Base-by-base conservation (phyloP, 495 filamentous ascomycete genomes). In the Penicillium paradoxum region DNA sequence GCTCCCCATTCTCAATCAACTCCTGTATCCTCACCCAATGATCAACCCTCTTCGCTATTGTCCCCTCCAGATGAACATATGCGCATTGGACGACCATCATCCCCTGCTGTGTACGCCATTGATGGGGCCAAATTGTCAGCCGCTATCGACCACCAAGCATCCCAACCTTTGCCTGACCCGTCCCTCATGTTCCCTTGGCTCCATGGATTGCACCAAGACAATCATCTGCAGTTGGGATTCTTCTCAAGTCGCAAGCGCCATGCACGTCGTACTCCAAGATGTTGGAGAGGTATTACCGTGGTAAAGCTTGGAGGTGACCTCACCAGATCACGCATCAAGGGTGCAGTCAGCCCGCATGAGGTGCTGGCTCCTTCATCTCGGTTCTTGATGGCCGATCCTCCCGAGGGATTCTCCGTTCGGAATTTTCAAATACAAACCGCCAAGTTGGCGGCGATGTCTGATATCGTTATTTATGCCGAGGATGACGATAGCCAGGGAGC, bases 381-480 rank as follows among this genome's bases (percentile, higher is more conserved):
- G 14, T 74, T 75, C 46, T 62, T 76, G 42, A 67, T 89, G 24
- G 77, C 85, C 15, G 93, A 98, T 61, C 93, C 93, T 2, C 81
- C 71, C 24, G 87, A 93, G 54, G 93, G 93, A 11, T 87, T 68
- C 86, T 97, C 74, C 49, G 88, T 76, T 75, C 83, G 93, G 19
- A 97, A 98, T 68, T 98, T 98, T 60, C 93, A 98, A 61, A 97
- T 97, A 38, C 93, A 98, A 63, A 83, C 89, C 2, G 88, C 87
- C 34, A 98, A 98, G 66, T 74, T 88, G 61, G 90, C 92, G 27
- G 83, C 86, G 53, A 78, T 95, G 21, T 93, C 90, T 4, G 93
- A 98, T 64, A 88, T 98, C 56, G 78, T 98, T 14, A 79, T 98
- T 11, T 98, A 98, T 69, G 88, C 88, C 7, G 86, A 90, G 50